A percentile compares a stretch with the other conserved stretches of the same genome.
phyloP scores from a whole-genome alignment of 2,329 filamentous ascomycete species.

The Paecilomyces formosus region DNA sequence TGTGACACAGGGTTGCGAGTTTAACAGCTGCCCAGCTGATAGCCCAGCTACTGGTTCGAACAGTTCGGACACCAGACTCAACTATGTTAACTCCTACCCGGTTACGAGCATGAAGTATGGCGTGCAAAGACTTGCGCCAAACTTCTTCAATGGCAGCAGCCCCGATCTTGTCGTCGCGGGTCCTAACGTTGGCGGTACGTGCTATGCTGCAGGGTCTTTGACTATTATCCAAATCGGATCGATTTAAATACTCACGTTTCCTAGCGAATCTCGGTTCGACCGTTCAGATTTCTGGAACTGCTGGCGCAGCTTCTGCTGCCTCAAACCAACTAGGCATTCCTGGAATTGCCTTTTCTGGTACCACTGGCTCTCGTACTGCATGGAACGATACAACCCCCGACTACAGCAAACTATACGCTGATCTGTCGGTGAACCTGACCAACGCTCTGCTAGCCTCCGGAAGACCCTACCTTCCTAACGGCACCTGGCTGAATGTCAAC shows the following conservation, averaged over 20 bases:
- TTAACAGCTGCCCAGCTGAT: slow-evolving; percentile 52
- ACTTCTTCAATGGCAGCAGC: slow-evolving; percentile 44
- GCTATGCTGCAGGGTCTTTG: not conserved
- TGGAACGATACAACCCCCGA: slow-evolving; percentile 45
- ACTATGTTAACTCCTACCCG: slow-evolving; percentile 67
- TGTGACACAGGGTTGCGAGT: slow-evolving; percentile 50
- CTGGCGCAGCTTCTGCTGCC: slow-evolving; percentile 58
- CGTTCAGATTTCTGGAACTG: slow-evolving; percentile 57
- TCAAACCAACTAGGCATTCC: slow-evolving; percentile 49
- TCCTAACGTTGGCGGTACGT: slow-evolving; percentile 46
- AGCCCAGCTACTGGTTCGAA: slow-evolving; percentile 53
- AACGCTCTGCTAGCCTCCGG: slow-evolving; percentile 48
- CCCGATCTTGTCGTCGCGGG: slow-evolving; percentile 61
- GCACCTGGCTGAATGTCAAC: slow-evolving; percentile 63
- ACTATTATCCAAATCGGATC: too few relatives aligned
- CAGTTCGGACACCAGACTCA: slow-evolving; percentile 49
- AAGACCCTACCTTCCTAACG: slow-evolving; percentile 55
- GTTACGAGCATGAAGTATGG: slow-evolving; percentile 58
- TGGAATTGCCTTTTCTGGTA: slow-evolving; percentile 61
- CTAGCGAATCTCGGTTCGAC: slow-evolving; percentile 48
- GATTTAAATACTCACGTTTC: not conserved
- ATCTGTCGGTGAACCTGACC: slow-evolving; percentile 54
- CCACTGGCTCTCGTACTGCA: slow-evolving; percentile 41
- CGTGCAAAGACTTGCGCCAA: slow-evolving; percentile 49
- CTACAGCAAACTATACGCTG: slow-evolving; percentile 55